phyloP scores from a whole-genome alignment of 805 yeast species.

The Metschnikowia aberdeeniae region DNA sequence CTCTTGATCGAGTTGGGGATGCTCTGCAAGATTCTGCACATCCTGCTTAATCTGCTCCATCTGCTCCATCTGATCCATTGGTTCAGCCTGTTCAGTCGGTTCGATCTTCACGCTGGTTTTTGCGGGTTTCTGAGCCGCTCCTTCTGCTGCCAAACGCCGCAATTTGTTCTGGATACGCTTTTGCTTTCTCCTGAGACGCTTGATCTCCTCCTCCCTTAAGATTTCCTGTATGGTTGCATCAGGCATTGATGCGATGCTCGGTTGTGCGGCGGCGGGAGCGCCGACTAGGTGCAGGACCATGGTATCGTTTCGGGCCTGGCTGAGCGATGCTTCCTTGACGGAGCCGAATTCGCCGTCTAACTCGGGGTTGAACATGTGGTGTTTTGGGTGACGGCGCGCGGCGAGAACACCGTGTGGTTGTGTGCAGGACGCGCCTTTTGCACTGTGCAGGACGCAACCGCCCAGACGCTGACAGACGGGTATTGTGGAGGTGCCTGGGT shows the following conservation, averaged over 20 bases:
- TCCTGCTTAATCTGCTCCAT: too few species aligned
- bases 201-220: constrained; percentile 1
- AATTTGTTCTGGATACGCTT: neutral
- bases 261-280: constrained; percentile 4
- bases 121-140: neutral
- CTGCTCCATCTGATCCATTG: neutral
- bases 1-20: too few species aligned
- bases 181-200: neutral
- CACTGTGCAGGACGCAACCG: neutral
- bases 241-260: neutral
- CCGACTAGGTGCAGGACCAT: constrained; percentile 19
- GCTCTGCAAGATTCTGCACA: too few species aligned
- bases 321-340: constrained; percentile 20
- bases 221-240: neutral
- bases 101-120: too few species aligned
- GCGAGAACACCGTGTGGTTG: neutral
- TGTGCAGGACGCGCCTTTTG: neutral
- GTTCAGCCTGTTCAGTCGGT: neutral
- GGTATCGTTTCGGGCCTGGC: constrained; percentile 17
- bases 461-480: too few species aligned
- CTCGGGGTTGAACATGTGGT: neutral
- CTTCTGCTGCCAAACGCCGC: neutral
- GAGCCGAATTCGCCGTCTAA: constrained; percentile 30
- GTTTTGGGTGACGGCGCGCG: neutral
- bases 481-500: too few species aligned